Evolutionary conservation across 2,329 filamentous ascomycete species (phyloP).

Genomic region (Fusarium denticulatum): DNA sequence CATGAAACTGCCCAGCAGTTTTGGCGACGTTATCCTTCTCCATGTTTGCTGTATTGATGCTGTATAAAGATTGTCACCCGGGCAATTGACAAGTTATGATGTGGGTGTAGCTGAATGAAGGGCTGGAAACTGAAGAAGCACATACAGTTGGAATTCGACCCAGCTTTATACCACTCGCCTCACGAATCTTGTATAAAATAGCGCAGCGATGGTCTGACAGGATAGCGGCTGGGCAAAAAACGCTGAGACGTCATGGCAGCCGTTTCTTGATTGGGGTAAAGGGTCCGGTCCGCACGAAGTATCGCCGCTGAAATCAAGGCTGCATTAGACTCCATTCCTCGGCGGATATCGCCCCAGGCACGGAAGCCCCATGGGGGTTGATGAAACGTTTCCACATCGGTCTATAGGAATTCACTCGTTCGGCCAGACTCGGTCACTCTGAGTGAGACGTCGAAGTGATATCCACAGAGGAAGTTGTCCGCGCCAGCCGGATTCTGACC

Average conservation of each 20-base stretch:
- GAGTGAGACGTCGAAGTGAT: neutral
- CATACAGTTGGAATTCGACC: neutral
- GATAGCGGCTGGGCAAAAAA: slow-evolving; percentile 1
- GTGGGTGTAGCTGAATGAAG: neutral
- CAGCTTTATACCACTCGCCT: slow-evolving; percentile 15
- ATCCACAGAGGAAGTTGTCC: neutral
- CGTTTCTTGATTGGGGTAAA: neutral
- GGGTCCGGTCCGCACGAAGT: neutral
- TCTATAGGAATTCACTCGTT: neutral
- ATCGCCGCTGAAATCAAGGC: slow-evolving; percentile 20
- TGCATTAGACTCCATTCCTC: neutral
- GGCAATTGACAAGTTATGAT: neutral
- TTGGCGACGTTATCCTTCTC: slow-evolving; percentile 6
- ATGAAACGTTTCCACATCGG: slow-evolving; percentile 2
- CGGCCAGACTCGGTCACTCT: slow-evolving; percentile 4
- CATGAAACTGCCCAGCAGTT: slow-evolving; percentile 12
- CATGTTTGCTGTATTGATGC: neutral
- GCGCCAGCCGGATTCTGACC: slow-evolving; percentile 24
- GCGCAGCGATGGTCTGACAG: slow-evolving; percentile 18
- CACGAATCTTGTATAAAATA: neutral
- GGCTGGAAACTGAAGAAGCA: neutral
- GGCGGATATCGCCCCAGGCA: neutral
- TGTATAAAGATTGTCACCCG: neutral
- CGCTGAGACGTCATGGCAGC: slow-evolving; percentile 14
- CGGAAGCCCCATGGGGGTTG: slow-evolving; percentile 23